Base-by-base conservation (phyloP, 495 filamentous ascomycete species). In the Lophiostoma macrostomum region DNA sequence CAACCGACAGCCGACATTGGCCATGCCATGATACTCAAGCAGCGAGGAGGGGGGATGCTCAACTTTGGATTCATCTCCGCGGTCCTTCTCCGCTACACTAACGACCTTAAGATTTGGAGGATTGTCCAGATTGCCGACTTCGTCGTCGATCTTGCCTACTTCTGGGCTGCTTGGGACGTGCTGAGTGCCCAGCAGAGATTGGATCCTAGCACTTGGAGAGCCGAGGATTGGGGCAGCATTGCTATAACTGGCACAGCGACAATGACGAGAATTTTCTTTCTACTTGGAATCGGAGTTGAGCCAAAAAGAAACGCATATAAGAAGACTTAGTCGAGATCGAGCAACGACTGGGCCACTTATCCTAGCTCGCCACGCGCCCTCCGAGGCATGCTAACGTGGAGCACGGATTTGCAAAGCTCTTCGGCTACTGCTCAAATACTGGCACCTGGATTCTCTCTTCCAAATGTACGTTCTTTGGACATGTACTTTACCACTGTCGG, bases 1-100 rank as follows among this genome's bases (percentile, higher is more conserved):
- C 6, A 45, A 20, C 37, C 28, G 8, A 34, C 5, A 1, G 18
- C 23, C 12, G 50, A 53, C 18, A 37, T 41, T 29, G 48, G 48
- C 3, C 48, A 53, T 22, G 39, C 27, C 39, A 53, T 53, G 50
- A 44, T 53, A 14, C 39, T 53, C 4, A 32, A 27, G 8, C 50
- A 53, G 30, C 38, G 38, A 14, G 50, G 38, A 11, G 50, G 50
- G 4, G 38, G 39, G 10, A 51, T 53, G 39, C 29, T 53, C 4
- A 34, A 45, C 22, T 53, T 53, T 29, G 50, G 39, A 10, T 53
- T 53, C 28, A 25, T 45, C 13, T 43, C 38, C 6, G 50, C 40
- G 7, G 10, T 53, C 13, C 50, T 53, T 6, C 29, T 53, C 8
- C 50, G 40, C 23, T 53, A 53, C 24, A 44, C 50, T 1, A 43